Evolutionary conservation across 495 filamentous ascomycete species (phyloP).

Genomic region (Podospora pseudocomata): DNA sequence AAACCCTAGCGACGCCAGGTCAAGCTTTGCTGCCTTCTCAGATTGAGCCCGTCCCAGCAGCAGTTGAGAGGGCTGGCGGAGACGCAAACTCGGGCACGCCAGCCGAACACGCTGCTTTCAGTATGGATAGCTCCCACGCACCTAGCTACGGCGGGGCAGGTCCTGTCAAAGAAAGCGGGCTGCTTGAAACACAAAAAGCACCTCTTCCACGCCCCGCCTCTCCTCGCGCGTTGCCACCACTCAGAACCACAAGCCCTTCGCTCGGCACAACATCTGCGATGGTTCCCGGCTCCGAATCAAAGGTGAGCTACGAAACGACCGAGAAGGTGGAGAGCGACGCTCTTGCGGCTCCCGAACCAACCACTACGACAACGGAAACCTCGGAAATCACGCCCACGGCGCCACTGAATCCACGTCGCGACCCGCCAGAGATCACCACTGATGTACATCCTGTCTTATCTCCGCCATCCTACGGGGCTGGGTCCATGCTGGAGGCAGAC

Average conservation of each 20-base stretch:
- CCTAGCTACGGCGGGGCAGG: background rate
- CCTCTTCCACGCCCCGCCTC: slow-evolving; percentile 1
- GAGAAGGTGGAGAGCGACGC: background rate
- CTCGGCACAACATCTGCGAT: slow-evolving; percentile 10
- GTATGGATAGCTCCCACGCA: background rate
- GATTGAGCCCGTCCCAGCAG: slow-evolving; percentile 10
- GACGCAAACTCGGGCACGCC: background rate
- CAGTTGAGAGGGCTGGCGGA: slow-evolving; percentile 1
- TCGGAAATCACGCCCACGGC: slow-evolving; percentile 43
- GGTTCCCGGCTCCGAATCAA: background rate
- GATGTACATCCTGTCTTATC: slow-evolving; percentile 24
- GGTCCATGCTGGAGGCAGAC: slow-evolving; percentile 54
- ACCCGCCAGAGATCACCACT: slow-evolving; percentile 18
- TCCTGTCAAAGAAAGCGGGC: background rate
- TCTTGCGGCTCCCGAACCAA: slow-evolving; percentile 17
- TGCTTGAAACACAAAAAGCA: background rate
- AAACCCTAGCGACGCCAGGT: slow-evolving; percentile 40
- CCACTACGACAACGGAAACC: slow-evolving; percentile 15
- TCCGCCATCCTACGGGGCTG: slow-evolving; percentile 43
- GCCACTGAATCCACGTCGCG: slow-evolving; percentile 46
- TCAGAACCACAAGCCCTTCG: slow-evolving; percentile 18
- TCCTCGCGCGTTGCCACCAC: slow-evolving; percentile 7
- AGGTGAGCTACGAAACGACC: background rate
- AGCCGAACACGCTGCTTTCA: background rate
- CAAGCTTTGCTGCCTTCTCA: slow-evolving; percentile 25